A percentile compares a stretch with the other conserved stretches of the same genome.
Conservation (phyloP, 2,329 filamentous ascomycete genomes). For the Pseudopyrenochaeta lycopersici region DNA sequence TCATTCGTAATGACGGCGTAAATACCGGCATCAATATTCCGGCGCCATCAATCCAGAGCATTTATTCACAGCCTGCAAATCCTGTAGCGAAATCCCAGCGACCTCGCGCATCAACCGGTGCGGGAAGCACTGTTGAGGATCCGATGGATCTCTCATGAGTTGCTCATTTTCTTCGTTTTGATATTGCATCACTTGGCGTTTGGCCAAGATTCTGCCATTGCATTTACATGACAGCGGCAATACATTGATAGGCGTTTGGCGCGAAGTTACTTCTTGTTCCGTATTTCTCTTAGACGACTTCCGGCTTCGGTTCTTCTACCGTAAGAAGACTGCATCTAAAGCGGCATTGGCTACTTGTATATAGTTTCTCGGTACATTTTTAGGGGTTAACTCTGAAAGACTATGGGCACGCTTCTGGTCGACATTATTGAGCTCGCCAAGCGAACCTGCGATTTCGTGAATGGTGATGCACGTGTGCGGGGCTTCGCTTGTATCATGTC, state of each 20-base stretch:
- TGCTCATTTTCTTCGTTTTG: not conserved
- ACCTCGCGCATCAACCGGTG: slow-evolving; percentile 7
- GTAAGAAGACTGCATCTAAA: too few species aligned
- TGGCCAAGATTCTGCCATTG: not conserved
- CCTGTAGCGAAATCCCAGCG: slow-evolving; percentile 10
- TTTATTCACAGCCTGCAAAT: slow-evolving; percentile 13
- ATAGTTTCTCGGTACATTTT: too few species aligned
- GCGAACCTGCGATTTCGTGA: not conserved
- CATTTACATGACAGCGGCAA: too few species aligned
- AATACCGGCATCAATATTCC: slow-evolving; percentile 34
- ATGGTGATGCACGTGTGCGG: slow-evolving; percentile 1
- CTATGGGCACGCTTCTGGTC: too few species aligned
- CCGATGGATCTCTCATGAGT: slow-evolving; percentile 30
- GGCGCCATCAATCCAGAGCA: slow-evolving; percentile 18
- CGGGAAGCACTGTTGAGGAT: slow-evolving; percentile 15
- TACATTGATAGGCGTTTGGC: not conserved
- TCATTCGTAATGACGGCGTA: slow-evolving; percentile 18
- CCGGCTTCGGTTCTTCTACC: too few species aligned
- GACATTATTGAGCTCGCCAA: too few species aligned
- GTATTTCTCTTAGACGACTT: too few species aligned
- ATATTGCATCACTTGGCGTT: slow-evolving; percentile 23
- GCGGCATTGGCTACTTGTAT: too few species aligned
- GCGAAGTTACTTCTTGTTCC: too few species aligned
- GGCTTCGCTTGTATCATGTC: slow-evolving; percentile 2
- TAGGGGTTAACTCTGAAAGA: too few species aligned